These are phyloP conservation scores for Thielaviopsis populi DNA, from an alignment of 2,329 filamentous ascomycete species.

Conservation along the genomic window DNA sequence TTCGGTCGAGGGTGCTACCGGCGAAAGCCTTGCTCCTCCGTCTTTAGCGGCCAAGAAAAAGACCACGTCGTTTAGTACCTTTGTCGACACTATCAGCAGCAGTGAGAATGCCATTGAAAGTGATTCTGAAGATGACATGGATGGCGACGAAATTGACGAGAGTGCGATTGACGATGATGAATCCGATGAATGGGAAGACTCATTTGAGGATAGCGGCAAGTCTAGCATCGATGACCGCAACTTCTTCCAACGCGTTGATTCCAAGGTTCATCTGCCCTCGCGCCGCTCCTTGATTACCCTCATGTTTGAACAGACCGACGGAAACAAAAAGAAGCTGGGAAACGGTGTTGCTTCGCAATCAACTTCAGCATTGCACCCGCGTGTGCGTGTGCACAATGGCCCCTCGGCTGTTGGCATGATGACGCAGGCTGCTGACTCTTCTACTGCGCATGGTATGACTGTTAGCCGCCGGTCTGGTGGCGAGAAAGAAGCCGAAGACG, in stretches of 20 bases:
- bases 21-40: constrained; percentile 23
- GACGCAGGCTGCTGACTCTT: constrained; percentile 22
- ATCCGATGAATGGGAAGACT: constrained; percentile 46
- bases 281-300: constrained; percentile 79
- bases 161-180: constrained; percentile 66
- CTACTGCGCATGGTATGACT: constrained; percentile 24
- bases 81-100: constrained; percentile 54
- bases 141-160: constrained; percentile 59
- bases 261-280: constrained; percentile 68
- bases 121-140: constrained; percentile 44
- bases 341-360: constrained; percentile 48
- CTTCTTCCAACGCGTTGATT: constrained; percentile 84
- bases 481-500: constrained; percentile 43
- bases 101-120: constrained; percentile 35
- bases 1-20: constrained; percentile 67
- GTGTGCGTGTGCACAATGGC: constrained; percentile 38
- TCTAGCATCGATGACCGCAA: constrained; percentile 68
- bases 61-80: constrained; percentile 66
- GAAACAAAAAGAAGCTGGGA: constrained; percentile 48
- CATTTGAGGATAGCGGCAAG: constrained; percentile 65
- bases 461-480: constrained; percentile 28
- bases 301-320: constrained; percentile 66
- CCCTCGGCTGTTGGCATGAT: constrained; percentile 11
- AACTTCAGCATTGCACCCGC: constrained; percentile 48
- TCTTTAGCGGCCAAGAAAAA: constrained; percentile 44